These are phyloP conservation scores for Leccinum variicolor DNA, from an alignment of 768 basidiomycete genomes.

Conservation along the genomic window DNA sequence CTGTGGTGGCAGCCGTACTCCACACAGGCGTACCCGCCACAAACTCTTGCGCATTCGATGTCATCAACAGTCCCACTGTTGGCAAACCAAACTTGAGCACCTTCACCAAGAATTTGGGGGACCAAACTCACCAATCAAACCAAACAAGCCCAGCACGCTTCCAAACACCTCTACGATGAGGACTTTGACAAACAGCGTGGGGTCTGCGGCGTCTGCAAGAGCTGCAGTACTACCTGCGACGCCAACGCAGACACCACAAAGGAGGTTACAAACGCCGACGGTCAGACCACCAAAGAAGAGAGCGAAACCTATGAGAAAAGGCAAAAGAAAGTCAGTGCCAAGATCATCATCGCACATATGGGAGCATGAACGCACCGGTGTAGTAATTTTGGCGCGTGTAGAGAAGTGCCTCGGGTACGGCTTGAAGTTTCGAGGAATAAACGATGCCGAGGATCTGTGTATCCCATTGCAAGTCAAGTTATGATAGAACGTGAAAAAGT, in stretches of 20 bases:
- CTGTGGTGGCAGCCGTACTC: slow-evolving; percentile 22
- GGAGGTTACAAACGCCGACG: slow-evolving; percentile 89
- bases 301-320: slow-evolving; percentile 60
- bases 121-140: slow-evolving; percentile 73
- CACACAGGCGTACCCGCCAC: slow-evolving; percentile 33
- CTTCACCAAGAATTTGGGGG: neutral
- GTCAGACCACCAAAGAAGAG: slow-evolving; percentile 97
- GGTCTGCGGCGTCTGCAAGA: slow-evolving; percentile 92
- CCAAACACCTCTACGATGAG: slow-evolving; percentile 95
- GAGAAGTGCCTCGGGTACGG: slow-evolving; percentile 58
- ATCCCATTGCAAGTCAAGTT: neutral
- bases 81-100: neutral
- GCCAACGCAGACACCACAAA: slow-evolving; percentile 93
- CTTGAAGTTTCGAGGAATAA: slow-evolving; percentile 77
- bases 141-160: slow-evolving; percentile 89
- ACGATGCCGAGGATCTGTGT: slow-evolving; percentile 91
- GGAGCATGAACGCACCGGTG: slow-evolving; percentile 55
- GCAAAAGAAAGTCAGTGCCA: neutral
- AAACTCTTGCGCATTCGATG: slow-evolving; percentile 63
- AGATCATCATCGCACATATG: neutral
- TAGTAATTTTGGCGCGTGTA: slow-evolving; percentile 91
- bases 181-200: slow-evolving; percentile 92
- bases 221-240: slow-evolving; percentile 96
- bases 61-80: slow-evolving; percentile 79
- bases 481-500: no score